Conservation (phyloP, 495 filamentous ascomycete species). For the Xanthoparmelia taractica region DNA sequence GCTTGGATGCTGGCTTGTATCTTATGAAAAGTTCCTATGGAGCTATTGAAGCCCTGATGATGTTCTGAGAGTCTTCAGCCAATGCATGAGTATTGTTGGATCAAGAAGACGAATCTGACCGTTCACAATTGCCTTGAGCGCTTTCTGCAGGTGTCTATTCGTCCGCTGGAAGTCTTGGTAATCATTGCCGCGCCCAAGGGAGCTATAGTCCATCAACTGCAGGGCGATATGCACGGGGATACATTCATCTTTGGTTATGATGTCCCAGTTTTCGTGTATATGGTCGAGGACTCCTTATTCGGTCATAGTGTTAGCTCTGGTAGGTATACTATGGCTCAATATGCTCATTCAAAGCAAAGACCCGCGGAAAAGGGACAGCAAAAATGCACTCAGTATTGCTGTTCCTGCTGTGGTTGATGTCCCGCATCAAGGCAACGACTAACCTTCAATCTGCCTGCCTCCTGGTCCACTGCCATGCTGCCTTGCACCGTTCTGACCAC, state of each 20-base stretch:
- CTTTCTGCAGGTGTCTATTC: slow-evolving; percentile 76
- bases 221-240: slow-evolving; percentile 88
- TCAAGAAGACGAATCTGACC: slow-evolving; percentile 28
- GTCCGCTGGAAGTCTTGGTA: slow-evolving; percentile 75
- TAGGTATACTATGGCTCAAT: neutral
- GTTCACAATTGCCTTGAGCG: slow-evolving; percentile 92
- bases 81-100: slow-evolving; percentile 9
- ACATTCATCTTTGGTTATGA: slow-evolving; percentile 80
- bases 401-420: neutral
- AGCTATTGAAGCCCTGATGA: slow-evolving; percentile 98
- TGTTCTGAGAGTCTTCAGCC: slow-evolving; percentile 52
- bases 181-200: slow-evolving; percentile 80
- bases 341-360: neutral
- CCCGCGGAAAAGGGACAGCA: neutral
- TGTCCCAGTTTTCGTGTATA: slow-evolving; percentile 82
- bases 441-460: slow-evolving; percentile 35
- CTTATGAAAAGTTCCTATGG: slow-evolving; percentile 96
- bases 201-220: slow-evolving; percentile 87
- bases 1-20: slow-evolving; percentile 88
- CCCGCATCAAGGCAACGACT: neutral
- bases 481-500: slow-evolving; percentile 22
- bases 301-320: neutral
- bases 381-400: neutral
- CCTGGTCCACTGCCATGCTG: slow-evolving; percentile 30
- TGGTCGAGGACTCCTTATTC: slow-evolving; percentile 47